Conservation (phyloP, 495 filamentous ascomycete species). For the Podospora comata region DNA sequence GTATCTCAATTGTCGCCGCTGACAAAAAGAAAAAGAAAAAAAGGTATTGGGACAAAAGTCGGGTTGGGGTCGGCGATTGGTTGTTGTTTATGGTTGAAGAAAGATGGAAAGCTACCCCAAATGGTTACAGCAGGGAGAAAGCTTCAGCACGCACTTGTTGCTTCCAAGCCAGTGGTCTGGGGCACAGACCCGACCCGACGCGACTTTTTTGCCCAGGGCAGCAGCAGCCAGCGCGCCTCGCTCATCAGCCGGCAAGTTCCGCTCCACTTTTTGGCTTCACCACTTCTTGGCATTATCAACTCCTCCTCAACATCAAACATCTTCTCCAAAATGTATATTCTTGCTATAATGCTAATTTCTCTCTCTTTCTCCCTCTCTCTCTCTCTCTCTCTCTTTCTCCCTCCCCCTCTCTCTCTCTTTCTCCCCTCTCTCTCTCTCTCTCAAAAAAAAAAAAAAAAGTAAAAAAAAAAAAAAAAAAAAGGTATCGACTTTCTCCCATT, state of each 20-base stretch:
- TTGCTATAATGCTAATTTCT: background rate
- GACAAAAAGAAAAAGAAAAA: background rate
- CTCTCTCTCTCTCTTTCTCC: too few species aligned
- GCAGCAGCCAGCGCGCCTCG: conserved; percentile 17
- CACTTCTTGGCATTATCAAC: too few species aligned
- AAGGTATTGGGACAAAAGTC: background rate
- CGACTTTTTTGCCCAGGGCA: conserved; percentile 20
- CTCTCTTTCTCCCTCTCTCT: too few species aligned
- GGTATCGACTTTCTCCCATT: background rate
- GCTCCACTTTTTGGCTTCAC: background rate
- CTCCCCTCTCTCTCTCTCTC: too few species aligned
- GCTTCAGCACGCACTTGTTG: background rate
- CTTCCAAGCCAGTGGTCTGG: background rate
- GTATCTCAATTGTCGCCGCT: background rate
- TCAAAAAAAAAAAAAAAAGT: too few species aligned
- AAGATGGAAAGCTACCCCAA: conserved; percentile 18
- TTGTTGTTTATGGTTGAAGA: background rate
- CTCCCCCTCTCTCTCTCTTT: background rate
- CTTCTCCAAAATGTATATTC: background rate
- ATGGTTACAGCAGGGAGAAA: background rate
- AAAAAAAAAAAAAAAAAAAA: background rate
- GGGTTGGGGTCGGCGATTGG: background rate
- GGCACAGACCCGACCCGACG: conserved; percentile 21
- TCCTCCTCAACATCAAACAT: too few species aligned
- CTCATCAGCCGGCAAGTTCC: conserved; percentile 20